These are phyloP conservation scores for Beverwykella pulmonaria DNA, from an alignment of 495 filamentous ascomycete genomes.

Conservation along the genomic window DNA sequence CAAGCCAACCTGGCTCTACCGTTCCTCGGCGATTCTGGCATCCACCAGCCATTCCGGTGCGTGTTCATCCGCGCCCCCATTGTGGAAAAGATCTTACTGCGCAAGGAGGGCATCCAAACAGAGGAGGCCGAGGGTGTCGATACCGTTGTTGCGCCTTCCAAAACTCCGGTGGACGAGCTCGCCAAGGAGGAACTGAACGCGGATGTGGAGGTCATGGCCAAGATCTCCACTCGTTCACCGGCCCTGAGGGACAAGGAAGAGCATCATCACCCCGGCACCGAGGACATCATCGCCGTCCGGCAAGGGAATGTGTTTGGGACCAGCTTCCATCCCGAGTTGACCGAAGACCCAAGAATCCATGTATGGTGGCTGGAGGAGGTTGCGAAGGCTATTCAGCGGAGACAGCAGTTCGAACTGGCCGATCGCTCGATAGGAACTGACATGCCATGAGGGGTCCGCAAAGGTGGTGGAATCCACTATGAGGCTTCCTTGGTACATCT, in stretches of 20 bases:
- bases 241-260: conserved; percentile 20
- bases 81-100: conserved; percentile 77
- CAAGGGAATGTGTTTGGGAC: conserved; percentile 96
- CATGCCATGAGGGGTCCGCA: no score
- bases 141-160: conserved; percentile 70
- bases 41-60: conserved; percentile 63
- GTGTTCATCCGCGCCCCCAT: conserved; percentile 95
- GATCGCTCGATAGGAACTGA: conserved; percentile 12
- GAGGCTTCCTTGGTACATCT: no score
- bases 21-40: conserved; percentile 57
- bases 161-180: conserved; percentile 36
- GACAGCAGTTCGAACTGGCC: conserved; percentile 23
- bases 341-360: conserved; percentile 85
- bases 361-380: conserved; percentile 90
- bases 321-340: conserved; percentile 96
- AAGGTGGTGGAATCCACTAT: no score
- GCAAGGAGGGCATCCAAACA: conserved; percentile 54
- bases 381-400: conserved; percentile 36
- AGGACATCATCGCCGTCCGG: conserved; percentile 85
- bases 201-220: conserved; percentile 63
- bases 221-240: conserved; percentile 51
- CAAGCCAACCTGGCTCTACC: conserved; percentile 73
- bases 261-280: conserved; percentile 50
- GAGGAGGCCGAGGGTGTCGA: conserved; percentile 56
- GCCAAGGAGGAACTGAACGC: conserved; percentile 34